Conservation (phyloP, 352 stramenopile genomes). For the Phytophthora citricola region DNA sequence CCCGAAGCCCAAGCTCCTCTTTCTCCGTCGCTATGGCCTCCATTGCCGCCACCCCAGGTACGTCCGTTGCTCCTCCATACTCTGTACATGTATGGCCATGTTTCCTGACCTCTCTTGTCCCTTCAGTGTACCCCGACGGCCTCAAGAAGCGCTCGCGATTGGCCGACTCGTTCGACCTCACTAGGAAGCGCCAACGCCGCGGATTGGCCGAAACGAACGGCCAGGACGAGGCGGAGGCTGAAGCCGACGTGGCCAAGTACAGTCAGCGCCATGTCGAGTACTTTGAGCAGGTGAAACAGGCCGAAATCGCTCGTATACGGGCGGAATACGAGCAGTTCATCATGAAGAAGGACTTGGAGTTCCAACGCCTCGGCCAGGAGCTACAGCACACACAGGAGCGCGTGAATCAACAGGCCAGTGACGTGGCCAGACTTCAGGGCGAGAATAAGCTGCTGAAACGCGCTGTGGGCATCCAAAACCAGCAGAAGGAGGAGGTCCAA, state of each 20-base stretch:
- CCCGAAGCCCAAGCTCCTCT: background rate
- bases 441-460: conserved; percentile 89
- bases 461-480: conserved; percentile 86
- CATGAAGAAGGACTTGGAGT: conserved; percentile 82
- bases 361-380: conserved; percentile 69
- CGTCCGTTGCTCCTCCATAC: background rate
- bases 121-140: conserved; percentile 53
- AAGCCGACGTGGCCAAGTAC: conserved; percentile 80
- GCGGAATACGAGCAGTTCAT: conserved; percentile 87
- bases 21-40: conserved; percentile 56
- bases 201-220: conserved; percentile 23
- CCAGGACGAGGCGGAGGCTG: conserved; percentile 30
- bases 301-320: conserved; percentile 79
- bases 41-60: conserved; percentile 73
- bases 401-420: conserved; percentile 50
- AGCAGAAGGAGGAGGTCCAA: conserved; percentile 86
- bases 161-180: conserved; percentile 59
- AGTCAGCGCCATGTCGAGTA: conserved; percentile 89
- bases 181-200: conserved; percentile 61
- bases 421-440: conserved; percentile 66
- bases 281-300: conserved; percentile 88
- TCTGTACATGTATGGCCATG: background rate
- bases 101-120: background rate
- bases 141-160: conserved; percentile 84
- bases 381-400: conserved; percentile 53